Percentiles rank a stretch among this genome's conserved stretches.
These are phyloP conservation scores for Dendrobium catenatum DNA, from an alignment of 106 monocot genomes.

Conservation along the genomic window DNA sequence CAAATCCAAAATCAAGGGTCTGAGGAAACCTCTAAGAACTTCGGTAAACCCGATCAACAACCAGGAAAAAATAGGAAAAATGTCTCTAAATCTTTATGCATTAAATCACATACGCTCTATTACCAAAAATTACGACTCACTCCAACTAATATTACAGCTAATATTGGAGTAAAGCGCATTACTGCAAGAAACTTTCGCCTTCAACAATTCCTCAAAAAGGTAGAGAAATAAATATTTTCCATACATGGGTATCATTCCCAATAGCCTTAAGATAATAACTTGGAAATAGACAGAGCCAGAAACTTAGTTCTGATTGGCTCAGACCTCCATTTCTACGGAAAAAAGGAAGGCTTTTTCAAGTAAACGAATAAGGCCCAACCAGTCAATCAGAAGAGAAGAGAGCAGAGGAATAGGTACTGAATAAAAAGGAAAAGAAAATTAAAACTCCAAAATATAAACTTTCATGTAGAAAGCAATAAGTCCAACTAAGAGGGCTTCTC, in stretches of 20 bases:
- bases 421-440: not conserved
- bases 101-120: not conserved
- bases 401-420: not conserved
- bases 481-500: not conserved
- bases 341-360: not conserved
- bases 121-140: not conserved
- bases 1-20: conserved; percentile 6
- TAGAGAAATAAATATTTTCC: not conserved
- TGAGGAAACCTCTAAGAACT: not conserved
- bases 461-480: not conserved
- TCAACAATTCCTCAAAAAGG: not conserved
- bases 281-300: not conserved
- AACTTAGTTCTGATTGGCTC: not conserved
- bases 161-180: not conserved
- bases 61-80: not conserved
- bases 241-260: conserved; percentile 1
- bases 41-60: not conserved
- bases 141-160: not conserved
- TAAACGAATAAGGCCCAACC: conserved; percentile 3
- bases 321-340: conserved; percentile 1
- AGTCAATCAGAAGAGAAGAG: not conserved
- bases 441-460: not conserved
- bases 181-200: not conserved
- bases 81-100: not conserved
- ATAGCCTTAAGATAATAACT: not conserved